A percentile compares a stretch with the other conserved stretches of the same genome.
Conservation (phyloP, 2,329 filamentous ascomycete genomes). For the Nemania abortiva region DNA sequence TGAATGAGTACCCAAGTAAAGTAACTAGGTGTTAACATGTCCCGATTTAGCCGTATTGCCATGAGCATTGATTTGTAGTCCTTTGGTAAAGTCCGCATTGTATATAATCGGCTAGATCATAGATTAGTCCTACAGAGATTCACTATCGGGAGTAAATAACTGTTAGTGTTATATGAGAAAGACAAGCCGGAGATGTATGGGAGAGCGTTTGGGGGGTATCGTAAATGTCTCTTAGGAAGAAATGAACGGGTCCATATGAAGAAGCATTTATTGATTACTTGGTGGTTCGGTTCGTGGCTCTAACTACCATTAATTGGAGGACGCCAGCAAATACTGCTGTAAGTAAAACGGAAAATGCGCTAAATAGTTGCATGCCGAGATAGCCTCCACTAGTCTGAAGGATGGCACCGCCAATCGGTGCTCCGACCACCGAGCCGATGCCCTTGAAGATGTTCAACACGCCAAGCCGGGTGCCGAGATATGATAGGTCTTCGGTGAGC, state of each 20-base stretch:
- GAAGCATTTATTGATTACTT: conserved; percentile 14
- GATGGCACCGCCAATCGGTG: conserved; percentile 57
- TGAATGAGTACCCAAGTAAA: neutral
- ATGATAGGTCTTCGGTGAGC: conserved; percentile 56
- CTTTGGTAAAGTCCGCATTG: too few species aligned
- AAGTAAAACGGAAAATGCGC: conserved; percentile 46
- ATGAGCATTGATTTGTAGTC: too few species aligned
- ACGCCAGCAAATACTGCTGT: conserved; percentile 38
- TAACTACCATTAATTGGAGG: conserved; percentile 29
- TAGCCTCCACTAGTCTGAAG: conserved; percentile 46
- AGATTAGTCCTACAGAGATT: too few species aligned
- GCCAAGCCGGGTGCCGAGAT: conserved; percentile 60
- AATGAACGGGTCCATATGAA: neutral
- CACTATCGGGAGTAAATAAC: too few species aligned
- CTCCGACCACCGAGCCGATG: conserved; percentile 53
- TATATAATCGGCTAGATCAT: too few species aligned
- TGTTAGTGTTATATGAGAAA: too few species aligned
- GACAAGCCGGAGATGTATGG: neutral
- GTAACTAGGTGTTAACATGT: too few species aligned
- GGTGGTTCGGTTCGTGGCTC: neutral
- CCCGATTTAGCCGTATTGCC: too few species aligned
- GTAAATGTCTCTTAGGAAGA: too few species aligned
- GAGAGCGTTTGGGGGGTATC: neutral
- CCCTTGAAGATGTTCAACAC: conserved; percentile 56
- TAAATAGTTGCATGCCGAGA: conserved; percentile 49